Conservation (phyloP, 805 yeast species). For the Millerozyma acaciae region DNA sequence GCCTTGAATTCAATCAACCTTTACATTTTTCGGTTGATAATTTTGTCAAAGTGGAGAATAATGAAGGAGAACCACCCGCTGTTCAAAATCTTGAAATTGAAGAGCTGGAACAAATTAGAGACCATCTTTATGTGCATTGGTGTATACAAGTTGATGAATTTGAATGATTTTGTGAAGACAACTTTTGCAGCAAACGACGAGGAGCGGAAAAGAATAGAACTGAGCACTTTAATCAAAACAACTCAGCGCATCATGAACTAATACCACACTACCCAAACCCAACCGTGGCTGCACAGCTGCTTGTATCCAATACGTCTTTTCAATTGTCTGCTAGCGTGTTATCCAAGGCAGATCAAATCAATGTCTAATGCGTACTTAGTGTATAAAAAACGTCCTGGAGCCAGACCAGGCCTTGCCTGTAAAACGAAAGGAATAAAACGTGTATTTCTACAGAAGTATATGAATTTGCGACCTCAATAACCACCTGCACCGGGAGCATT, state of each 20-base stretch:
- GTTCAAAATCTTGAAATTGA: slow-evolving; percentile 21
- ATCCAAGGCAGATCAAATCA: no score
- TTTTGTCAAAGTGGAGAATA: slow-evolving; percentile 42
- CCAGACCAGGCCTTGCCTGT: no score
- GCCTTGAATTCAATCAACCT: slow-evolving; percentile 28
- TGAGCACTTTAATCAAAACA: slow-evolving; percentile 14
- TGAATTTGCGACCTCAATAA: no score
- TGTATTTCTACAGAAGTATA: no score
- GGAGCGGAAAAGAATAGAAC: slow-evolving; percentile 10
- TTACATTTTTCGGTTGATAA: slow-evolving; percentile 30
- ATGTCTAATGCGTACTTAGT: no score
- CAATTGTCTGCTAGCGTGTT: background rate
- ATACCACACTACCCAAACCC: background rate
- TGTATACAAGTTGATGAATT: slow-evolving; percentile 35
- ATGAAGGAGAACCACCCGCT: slow-evolving; percentile 35
- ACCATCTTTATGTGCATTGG: slow-evolving; percentile 32
- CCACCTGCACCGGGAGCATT: slow-evolving; percentile 78
- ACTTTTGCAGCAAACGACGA: slow-evolving; percentile 8
- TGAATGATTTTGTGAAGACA: slow-evolving; percentile 26
- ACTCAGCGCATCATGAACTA: slow-evolving; percentile 20
- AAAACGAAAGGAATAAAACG: no score
- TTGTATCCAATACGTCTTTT: slow-evolving; percentile 1
- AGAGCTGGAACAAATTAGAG: slow-evolving; percentile 32
- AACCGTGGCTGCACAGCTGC: background rate
- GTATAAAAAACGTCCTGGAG: no score